These are phyloP conservation scores for Chlamydomonas applanata DNA, from an alignment of 139 green algal genomes.

Conservation along the genomic window DNA sequence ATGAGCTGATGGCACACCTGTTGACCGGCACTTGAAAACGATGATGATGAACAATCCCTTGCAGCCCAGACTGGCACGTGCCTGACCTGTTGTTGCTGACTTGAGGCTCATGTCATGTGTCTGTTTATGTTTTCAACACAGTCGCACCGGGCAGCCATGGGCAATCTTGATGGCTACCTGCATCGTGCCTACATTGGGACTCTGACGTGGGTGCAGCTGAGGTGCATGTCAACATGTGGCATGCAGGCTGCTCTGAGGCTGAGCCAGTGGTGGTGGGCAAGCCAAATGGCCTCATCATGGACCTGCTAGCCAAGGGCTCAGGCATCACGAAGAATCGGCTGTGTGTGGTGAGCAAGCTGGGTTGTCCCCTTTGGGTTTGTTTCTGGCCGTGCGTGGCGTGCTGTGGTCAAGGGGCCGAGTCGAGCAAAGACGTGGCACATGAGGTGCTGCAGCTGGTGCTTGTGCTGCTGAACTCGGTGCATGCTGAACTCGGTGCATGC, in stretches of 20 bases:
- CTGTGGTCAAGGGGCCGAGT: no score
- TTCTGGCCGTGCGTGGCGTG: not conserved
- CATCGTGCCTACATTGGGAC: not conserved
- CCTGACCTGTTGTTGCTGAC: not conserved
- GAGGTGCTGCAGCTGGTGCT: no score
- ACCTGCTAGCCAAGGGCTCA: not conserved
- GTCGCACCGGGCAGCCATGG: no score
- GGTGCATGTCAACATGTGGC: no score
- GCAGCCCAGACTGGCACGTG: not conserved
- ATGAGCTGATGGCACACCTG: no score
- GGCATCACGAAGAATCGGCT: not conserved
- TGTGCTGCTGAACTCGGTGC: no score
- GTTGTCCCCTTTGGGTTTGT: not conserved
- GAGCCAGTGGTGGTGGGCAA: constrained; percentile 4
- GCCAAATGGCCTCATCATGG: constrained; percentile 1
- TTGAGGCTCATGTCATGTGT: constrained; percentile 1
- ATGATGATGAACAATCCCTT: not conserved
- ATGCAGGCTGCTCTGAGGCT: not conserved
- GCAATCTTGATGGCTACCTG: not conserved
- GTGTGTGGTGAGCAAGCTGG: not conserved
- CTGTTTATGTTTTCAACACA: not conserved
- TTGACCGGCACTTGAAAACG: not conserved
- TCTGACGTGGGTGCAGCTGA: no score
- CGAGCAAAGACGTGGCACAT: no score
- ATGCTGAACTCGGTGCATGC: no score